Evolutionary conservation across 345 rosid species (phyloP), one percentile per base, ranked within the genome.

Genomic region (Gossypium ekmanianum): DNA sequence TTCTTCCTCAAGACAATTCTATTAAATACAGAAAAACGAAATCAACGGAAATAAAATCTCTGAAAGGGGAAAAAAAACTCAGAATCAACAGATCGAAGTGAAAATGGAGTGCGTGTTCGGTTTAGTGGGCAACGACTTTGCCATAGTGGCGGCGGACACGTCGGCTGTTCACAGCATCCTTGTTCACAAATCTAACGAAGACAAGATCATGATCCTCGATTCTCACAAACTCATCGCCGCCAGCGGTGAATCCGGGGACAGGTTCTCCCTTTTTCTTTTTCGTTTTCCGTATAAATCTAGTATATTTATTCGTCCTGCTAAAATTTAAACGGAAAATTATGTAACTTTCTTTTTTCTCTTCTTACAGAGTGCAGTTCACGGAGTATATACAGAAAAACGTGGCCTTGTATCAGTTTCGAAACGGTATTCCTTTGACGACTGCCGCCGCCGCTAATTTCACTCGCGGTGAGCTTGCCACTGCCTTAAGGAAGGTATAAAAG

Each of bases 341-440:
- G 5, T 9, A 17, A 8, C 14, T 47, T 4, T 41, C 44, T 44
- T 67, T 74, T 17, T 17, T 34, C 7, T 34, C 41, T 26, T 11
- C 18, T 39, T 68, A 39, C 79, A 95, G 98, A 75, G 97, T 95
- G 81, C 99, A 93, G 79, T 95, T 95, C 85, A 93, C 99, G 76
- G 97, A 95, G 90, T 95, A 84, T 34, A 85, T 95, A 44, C 98
- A 95, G 89, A 95, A 95, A 90, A 95, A 95, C 84, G 97, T 93
- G 81, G 84, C 96, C 27, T 77, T 95, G 78, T 91, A 95, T 74
- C 98, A 95, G 86, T 95, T 93, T 55, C 86, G 96, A 1, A 95
- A 95, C 55, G 97, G 99, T 62, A 87, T 95, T 67, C 97, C 99
- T 14, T 85, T 95, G 85, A 93, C 96, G 0, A 93, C 98, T 2